Conservation (phyloP, 2,329 filamentous ascomycete species). For the Trichophyton benhamiae region DNA sequence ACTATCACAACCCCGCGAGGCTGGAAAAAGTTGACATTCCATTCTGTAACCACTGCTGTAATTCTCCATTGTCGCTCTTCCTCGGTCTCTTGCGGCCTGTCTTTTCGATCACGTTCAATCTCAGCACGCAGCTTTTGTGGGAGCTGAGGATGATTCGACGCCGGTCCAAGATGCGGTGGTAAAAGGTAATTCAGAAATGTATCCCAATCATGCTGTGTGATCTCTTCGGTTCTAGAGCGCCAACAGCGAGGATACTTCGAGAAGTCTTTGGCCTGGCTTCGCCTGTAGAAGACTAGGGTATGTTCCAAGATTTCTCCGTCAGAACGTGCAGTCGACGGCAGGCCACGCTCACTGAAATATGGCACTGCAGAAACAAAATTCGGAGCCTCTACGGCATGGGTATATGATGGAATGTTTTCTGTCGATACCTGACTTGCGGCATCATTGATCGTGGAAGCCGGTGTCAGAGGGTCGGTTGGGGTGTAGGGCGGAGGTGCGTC, state of each 20-base stretch:
- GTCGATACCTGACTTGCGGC: constrained; percentile 11
- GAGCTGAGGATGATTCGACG: constrained; percentile 25
- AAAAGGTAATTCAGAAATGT: constrained; percentile 33
- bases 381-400: constrained; percentile 6
- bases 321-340: constrained; percentile 16
- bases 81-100: constrained; percentile 31
- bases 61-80: constrained; percentile 29
- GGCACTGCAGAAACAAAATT: constrained; percentile 24
- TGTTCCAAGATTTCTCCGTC: constrained; percentile 23
- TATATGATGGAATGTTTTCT: constrained; percentile 15
- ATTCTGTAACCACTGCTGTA: constrained; percentile 30
- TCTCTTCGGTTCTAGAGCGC: constrained; percentile 23
- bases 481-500: constrained; percentile 33
- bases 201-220: constrained; percentile 33
- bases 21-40: constrained; percentile 33
- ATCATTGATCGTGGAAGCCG: constrained; percentile 9
- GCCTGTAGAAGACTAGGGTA: constrained; percentile 30
- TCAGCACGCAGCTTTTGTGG: constrained; percentile 29
- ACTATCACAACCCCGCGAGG: constrained; percentile 25
- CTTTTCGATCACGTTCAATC: constrained; percentile 31
- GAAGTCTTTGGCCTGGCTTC: constrained; percentile 32
- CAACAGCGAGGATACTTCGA: constrained; percentile 32
- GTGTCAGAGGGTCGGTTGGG: constrained; percentile 27
- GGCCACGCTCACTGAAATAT: constrained; percentile 29
- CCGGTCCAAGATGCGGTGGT: constrained; percentile 27